phyloP scores from a whole-genome alignment of 768 basidiomycete species.

The Hortiboletus campestris region DNA sequence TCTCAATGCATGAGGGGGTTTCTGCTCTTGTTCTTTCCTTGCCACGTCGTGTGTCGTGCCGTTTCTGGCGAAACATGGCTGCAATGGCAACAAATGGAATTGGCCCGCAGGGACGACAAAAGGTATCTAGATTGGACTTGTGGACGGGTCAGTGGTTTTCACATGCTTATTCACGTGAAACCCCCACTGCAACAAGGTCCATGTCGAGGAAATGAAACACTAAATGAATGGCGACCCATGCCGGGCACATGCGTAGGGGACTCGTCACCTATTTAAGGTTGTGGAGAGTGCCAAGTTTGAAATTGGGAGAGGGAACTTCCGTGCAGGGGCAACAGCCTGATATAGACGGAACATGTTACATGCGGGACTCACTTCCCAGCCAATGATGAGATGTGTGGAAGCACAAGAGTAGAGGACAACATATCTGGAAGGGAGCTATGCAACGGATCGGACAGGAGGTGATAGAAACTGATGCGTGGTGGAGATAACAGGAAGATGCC shows the following conservation, averaged over 20 bases:
- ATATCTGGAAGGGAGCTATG: conserved; percentile 26
- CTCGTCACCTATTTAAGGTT: conserved; percentile 14
- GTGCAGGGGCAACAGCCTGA: conserved; percentile 8
- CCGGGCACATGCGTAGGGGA: conserved; percentile 6
- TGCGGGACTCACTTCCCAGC: conserved; percentile 17
- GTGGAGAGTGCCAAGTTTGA: conserved; percentile 23
- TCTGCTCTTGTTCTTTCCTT: background rate
- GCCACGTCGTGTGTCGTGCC: conserved; percentile 8
- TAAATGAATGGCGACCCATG: conserved; percentile 3
- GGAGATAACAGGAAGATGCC: conserved; percentile 33
- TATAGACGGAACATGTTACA: conserved; percentile 6
- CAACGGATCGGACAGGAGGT: conserved; percentile 28
- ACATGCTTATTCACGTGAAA: conserved; percentile 5
- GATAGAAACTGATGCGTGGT: conserved; percentile 29
- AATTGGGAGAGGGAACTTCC: conserved; percentile 21
- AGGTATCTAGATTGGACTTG: background rate
- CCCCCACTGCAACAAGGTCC: conserved; percentile 15
- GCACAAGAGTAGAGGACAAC: conserved; percentile 28
- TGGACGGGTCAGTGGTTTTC: background rate
- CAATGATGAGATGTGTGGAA: conserved; percentile 2
- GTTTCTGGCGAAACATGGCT: conserved; percentile 12
- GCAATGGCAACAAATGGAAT: background rate
- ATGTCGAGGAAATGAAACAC: conserved; percentile 25
- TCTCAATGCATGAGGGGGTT: background rate
- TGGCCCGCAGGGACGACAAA: conserved; percentile 1